A percentile compares a stretch with the other conserved stretches of the same genome.
These are phyloP conservation scores for Prunus yedoensis DNA, from an alignment of 331 rosid genomes.

Conservation along the genomic window DNA sequence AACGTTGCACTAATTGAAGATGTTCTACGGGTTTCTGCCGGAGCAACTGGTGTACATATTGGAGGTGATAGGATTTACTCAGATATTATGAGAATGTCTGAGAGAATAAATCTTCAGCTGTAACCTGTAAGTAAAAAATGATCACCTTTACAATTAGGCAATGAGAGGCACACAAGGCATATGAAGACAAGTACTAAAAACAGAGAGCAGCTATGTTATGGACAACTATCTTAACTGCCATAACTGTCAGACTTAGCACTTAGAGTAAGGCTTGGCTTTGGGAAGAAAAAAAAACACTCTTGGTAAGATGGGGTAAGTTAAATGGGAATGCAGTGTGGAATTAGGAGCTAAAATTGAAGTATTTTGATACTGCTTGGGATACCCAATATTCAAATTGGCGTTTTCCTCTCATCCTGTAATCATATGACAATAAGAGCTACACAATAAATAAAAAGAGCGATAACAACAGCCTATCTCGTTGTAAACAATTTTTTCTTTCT, in stretches of 20 bases:
- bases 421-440: not conserved
- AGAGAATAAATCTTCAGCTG: slow-evolving; percentile 51
- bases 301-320: not conserved
- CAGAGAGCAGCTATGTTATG: slow-evolving; percentile 1
- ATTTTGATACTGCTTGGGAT: not conserved
- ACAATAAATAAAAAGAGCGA: too few species aligned
- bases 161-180: not conserved
- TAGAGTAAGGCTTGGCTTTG: not conserved
- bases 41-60: slow-evolving; percentile 53
- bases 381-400: not conserved
- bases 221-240: not conserved
- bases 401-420: not conserved
- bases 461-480: not conserved
- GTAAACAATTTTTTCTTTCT: not conserved
- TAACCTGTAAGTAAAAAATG: slow-evolving; percentile 15
- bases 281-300: not conserved
- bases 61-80: slow-evolving; percentile 76
- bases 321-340: not conserved
- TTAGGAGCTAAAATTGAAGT: not conserved
- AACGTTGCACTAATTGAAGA: slow-evolving; percentile 62
- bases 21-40: slow-evolving; percentile 60
- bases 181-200: slow-evolving; percentile 3
- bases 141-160: not conserved
- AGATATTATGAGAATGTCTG: slow-evolving; percentile 49
- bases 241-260: not conserved